Base-by-base conservation (phyloP, 148 eudicot species). In the Vaccinium corymbosum region DNA sequence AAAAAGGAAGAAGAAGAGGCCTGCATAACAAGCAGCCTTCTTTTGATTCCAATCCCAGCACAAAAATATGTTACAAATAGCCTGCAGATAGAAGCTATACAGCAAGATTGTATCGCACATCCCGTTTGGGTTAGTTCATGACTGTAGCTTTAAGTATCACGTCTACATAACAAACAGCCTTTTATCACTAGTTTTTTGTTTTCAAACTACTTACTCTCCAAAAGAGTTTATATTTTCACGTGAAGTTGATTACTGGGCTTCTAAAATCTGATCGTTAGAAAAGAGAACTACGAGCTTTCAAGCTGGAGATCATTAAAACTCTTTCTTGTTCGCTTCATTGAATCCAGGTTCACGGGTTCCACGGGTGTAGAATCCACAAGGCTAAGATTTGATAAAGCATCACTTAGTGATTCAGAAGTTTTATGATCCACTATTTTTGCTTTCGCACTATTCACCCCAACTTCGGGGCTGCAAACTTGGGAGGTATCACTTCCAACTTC, bases 381-480 rank as follows among this genome's bases (percentile, higher is more conserved):
- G 78, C 86, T 86, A 59, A 95, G 95, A 81, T 84, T 86, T 53
- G 89, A 89, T 52, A 95, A 84, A 61, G 94, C 91, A 80, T 91
- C 83, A 64, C 87, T 81, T 83, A 94, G 80, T n/a, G 88, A 87
- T 72, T 89, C 92, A 38, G 91, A 82, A 78, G 78, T 79, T 80
- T 70, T 85, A 3, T 86, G 64, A 42, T 68, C 87, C 84, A 75
- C 89, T 16, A 59, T 68, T 82, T 68, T 70, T 81, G 57, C 85
- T 48, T 27, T 85, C 61, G 74, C 25, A 50, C 48, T 75, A 78
- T 87, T 88, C 50, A 57, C 83, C 62, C 50, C 82, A 73, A 70
- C 53, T 59, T 17, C 53, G 20, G 89, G 70, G 79, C 85, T 82
- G 72, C 86, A n/a, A 79, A 29, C 87, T 70, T 80, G 75, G 16